Base-by-base conservation (phyloP, 2,329 filamentous ascomycete genomes). In the Aschersonia sp. region DNA sequence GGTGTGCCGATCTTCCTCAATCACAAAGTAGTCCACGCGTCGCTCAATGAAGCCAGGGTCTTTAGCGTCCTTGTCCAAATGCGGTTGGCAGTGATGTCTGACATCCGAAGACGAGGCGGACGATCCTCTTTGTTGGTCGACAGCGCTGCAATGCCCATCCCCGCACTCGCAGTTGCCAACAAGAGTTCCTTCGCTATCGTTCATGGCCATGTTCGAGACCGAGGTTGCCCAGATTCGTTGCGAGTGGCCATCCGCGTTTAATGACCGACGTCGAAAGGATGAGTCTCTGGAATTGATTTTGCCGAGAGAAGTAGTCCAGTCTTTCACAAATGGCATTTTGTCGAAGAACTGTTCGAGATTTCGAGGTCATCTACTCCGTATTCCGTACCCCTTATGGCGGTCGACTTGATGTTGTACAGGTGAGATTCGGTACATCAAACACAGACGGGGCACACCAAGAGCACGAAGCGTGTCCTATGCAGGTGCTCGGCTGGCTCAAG, bases 1-100 rank as follows among this genome's bases (percentile, higher is more conserved):
- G n/a, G 45, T 40, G 32, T 28, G 28, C 28, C 40, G 20, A 20
- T 49, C 52, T n/a, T 52, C 47, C 30, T 50, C 45, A 32, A 47
- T 31, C 40, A 53, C 52, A 30, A 35, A 51, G 41, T 52, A 47
- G 31, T 53, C 52, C 12, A 53, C 46, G 28, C 50, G 48, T 30
- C 48, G 45, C 49, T 53, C 47, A 42, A 53, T 53, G 5, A 41
- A 45, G 35, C 42, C 30, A 4, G 35, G 5, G 5, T 45, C 32
- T 32, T 44, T 50, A 4, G 31, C 5, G 10, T 28, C n/a, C 9
- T 30, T 45, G 2, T 2, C 44, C n/a, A 30, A 35, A 3, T 5
- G 5, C 28, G 7, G 44, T 2, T 12, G n/a, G 7, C 10, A 30
- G 10, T 35, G 41, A 6, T 28, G 10, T 28, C n/a, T 42, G 35